Evolutionary conservation across 2,329 filamentous ascomycete species (phyloP), one percentile per base, ranked within the genome.

Genomic region (Aspergillus pseudoviridinutans): DNA sequence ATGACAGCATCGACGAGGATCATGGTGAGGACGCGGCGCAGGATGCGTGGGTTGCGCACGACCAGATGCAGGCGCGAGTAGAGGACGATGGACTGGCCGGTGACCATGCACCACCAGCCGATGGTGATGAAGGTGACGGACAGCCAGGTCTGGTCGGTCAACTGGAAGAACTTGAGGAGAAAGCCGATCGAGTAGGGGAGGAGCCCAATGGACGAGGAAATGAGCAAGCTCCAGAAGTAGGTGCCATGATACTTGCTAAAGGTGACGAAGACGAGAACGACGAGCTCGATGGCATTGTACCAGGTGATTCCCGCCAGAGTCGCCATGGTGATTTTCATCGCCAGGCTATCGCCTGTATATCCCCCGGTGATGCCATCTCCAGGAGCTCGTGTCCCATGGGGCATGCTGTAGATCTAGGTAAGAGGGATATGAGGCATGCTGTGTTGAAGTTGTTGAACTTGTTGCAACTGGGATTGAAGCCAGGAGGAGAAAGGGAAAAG

Each of bases 61-160:
- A 81, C 72, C 22, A 81, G 68, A 61, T 81, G 79, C 8, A 81
- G 70, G n/a, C 79, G 74, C 3, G 79, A 81, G 65, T 80, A 81
- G 3, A 81, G 71, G 9, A 81, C 79, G 22, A 81, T 61, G 2
- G 77, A 76, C 64, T 81, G 79, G 9, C 79, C 78, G 1, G 77
- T 80, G 27, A 80, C 76, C 77, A 80, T 79, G 28, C 67, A 69
- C 60, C 74, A 79, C 78, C 78, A 80, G 52, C 78, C 78, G 32
- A 79, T 59, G 17, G 73, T 76, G 47, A 80, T 69, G 20, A 80
- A 66, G 9, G 73, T 72, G n/a, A 79, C 68, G 1, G 75, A 72
- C 8, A 79, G 62, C 68, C 73, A 75, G 25, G 66, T 60, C 25
- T 72, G 66, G 4, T 61, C 60, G 47, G 71, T 71, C 59, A 77